These are phyloP conservation scores for Epichloe sp. DNA, from an alignment of 2,329 filamentous ascomycete species.

Conservation along the genomic window DNA sequence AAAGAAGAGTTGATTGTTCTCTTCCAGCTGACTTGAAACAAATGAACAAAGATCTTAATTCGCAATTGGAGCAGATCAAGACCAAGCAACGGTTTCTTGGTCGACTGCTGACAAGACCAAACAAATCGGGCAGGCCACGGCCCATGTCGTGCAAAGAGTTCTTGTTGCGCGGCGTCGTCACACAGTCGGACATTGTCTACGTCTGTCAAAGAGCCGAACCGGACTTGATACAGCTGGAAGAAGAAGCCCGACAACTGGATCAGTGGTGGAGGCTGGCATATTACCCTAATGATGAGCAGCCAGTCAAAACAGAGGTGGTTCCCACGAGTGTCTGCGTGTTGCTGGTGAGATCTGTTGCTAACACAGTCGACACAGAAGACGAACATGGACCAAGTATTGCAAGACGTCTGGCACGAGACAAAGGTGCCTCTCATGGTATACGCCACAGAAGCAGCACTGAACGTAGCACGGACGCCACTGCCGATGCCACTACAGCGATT, in stretches of 20 bases:
- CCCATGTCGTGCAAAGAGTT: conserved; percentile 33
- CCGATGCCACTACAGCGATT: conserved; percentile 31
- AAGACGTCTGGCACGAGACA: conserved; percentile 33
- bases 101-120: conserved; percentile 24
- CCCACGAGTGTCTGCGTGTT: no score
- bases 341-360: background rate
- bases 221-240: conserved; percentile 29
- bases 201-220: conserved; percentile 32
- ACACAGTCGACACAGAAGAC: conserved; percentile 30
- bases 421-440: conserved; percentile 38
- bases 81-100: conserved; percentile 26
- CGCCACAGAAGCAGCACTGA: conserved; percentile 36
- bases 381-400: conserved; percentile 29
- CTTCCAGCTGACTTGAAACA: background rate
- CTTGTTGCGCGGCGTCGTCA: conserved; percentile 37
- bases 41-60: conserved; percentile 14
- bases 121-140: conserved; percentile 21
- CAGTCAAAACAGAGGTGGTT: conserved; percentile 37
- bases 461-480: conserved; percentile 21
- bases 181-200: conserved; percentile 33
- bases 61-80: conserved; percentile 18
- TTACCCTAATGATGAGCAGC: conserved; percentile 22
- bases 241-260: conserved; percentile 20
- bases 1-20: conserved; percentile 3
- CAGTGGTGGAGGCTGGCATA: conserved; percentile 46